Percentiles rank a stretch among this genome's conserved stretches.
Evolutionary conservation across 2,329 filamentous ascomycete genomes (phyloP).

Genomic region (Xylaria sp.): DNA sequence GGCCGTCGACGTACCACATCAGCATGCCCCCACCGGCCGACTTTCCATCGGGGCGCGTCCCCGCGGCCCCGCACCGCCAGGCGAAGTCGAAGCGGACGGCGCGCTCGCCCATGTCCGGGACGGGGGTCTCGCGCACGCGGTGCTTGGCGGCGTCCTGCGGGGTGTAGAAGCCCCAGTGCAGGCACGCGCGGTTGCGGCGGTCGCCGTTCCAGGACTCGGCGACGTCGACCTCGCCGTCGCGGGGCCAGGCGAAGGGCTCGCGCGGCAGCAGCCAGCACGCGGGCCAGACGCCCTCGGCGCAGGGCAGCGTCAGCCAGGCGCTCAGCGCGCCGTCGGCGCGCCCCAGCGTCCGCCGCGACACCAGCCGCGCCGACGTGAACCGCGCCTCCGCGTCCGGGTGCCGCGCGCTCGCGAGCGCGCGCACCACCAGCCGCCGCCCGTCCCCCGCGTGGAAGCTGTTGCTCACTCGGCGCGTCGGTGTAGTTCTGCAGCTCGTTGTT

Average conservation of each 20-base stretch:
- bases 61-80: constrained; percentile 53
- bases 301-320: constrained; percentile 54
- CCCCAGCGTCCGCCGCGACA: constrained; percentile 53
- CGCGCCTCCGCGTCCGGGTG: constrained; percentile 43
- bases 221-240: constrained; percentile 63
- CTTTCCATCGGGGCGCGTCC: constrained; percentile 45
- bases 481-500: constrained; percentile 65
- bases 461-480: constrained; percentile 45
- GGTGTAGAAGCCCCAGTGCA: constrained; percentile 61
- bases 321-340: constrained; percentile 56
- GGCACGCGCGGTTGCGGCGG: constrained; percentile 55
- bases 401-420: constrained; percentile 47
- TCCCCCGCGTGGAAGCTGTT: constrained; percentile 60
- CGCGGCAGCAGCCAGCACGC: constrained; percentile 63
- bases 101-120: constrained; percentile 50
- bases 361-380: constrained; percentile 59
- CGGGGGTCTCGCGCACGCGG: constrained; percentile 53
- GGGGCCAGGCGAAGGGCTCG: constrained; percentile 62
- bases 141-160: constrained; percentile 60
- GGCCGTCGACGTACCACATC: constrained; percentile 63
- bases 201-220: constrained; percentile 65
- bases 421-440: constrained; percentile 53
- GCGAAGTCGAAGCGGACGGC: constrained; percentile 58
- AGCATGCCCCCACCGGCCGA: constrained; percentile 48
- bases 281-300: constrained; percentile 61